Base-by-base conservation (phyloP, 257 asterid species). In the Leptodermis oblonga region DNA sequence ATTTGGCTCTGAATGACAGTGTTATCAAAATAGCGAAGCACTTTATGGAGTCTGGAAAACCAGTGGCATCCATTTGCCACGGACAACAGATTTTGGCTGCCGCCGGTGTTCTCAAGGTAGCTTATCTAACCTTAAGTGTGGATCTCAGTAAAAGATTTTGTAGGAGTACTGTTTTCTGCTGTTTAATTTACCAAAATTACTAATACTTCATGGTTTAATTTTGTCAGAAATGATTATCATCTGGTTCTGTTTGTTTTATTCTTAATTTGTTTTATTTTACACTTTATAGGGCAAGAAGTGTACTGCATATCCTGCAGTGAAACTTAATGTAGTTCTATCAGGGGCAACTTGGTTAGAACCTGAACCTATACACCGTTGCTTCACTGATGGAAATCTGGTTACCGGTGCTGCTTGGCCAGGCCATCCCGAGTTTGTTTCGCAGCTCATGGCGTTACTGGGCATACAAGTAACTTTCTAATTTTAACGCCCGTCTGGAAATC, bases 341-440 rank as follows among this genome's bases (percentile, higher is more conserved):
- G 99, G 97, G 65, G 97, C 80, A 3, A 87, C 89, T 15, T 93
- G 99, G 99, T 52, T 91, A 62, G 99, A 91, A 76, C 97, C 99
- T 0, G 97, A 91, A 12, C 99, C 99, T 4, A 91, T 93, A 39
- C 82, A 86, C 67, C 83, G 92, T 14, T 93, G 99, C 88, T 89
- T 90, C 59, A 91, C 97, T 0, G 99, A 93, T 72, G 96, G 96
- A 54, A 82, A 91, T 82, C 86, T 93, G 74, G 99, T 93, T 20
- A 93, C 97, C 1, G 97, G 97, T 62, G 97, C 99, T 23, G 99
- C 99, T 31, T 93, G 99, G 99, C 99, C 99, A 0, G 97, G 92
- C 18, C 97, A 93, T 77, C 97, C 96, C 1, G 93, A 90, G 79
- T 93, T 93, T 36, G 62, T 93, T 55, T 86, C 96, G 28, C 99